These are phyloP conservation scores for Epichloe coenophiala DNA, from an alignment of 2,329 filamentous ascomycete genomes.

Conservation along the genomic window DNA sequence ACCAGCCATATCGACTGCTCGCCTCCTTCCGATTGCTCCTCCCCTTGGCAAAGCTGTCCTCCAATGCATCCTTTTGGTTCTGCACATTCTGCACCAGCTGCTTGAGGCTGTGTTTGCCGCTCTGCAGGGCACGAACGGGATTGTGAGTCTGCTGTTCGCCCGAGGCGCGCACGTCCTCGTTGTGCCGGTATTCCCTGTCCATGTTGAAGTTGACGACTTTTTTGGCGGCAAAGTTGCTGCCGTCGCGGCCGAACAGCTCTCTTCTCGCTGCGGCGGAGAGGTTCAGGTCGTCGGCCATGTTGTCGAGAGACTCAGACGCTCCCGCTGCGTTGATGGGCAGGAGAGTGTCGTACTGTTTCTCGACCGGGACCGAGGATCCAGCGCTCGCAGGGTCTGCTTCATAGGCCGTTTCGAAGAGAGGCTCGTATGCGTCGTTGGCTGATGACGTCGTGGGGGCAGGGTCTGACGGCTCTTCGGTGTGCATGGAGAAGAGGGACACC, in stretches of 20 bases:
- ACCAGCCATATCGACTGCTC: constrained; percentile 72
- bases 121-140: constrained; percentile 72
- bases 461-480: constrained; percentile 24
- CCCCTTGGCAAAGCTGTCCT: constrained; percentile 81
- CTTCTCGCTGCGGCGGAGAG: constrained; percentile 64
- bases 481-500: constrained; percentile 57
- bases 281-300: constrained; percentile 65
- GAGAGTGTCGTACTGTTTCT: constrained; percentile 10
- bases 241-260: constrained; percentile 69
- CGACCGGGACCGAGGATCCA: constrained; percentile 3
- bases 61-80: constrained; percentile 72
- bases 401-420: constrained; percentile 31
- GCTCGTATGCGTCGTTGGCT: constrained; percentile 30
- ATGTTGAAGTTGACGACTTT: constrained; percentile 79
- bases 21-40: constrained; percentile 71
- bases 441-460: constrained; percentile 10
- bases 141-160: constrained; percentile 65
- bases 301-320: constrained; percentile 44
- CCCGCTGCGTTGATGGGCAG: constrained; percentile 16
- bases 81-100: constrained; percentile 76
- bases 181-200: constrained; percentile 73
- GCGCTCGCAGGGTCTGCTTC: not conserved
- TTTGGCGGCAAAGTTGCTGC: constrained; percentile 25
- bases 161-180: constrained; percentile 59
- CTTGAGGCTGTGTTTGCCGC: constrained; percentile 71